Conservation (phyloP, 805 yeast genomes). For the Naumovozyma baii region DNA sequence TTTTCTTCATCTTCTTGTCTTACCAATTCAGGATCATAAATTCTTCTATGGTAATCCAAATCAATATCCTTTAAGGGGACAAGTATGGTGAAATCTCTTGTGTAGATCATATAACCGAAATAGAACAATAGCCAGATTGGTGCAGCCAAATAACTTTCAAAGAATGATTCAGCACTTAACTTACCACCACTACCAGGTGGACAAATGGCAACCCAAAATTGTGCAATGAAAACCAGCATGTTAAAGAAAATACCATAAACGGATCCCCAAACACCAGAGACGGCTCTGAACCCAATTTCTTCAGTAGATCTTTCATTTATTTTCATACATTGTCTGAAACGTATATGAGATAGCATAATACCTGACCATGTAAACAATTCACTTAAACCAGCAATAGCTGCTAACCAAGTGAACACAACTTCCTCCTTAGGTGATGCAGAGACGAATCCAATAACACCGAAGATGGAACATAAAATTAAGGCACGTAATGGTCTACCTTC, state of each 20-base stretch:
- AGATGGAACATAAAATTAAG: conserved; percentile 38
- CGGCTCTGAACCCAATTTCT: conserved; percentile 44
- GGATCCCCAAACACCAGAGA: conserved; percentile 42
- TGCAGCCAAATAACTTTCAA: conserved; percentile 45
- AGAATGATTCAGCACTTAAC: conserved; percentile 36
- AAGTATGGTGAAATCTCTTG: conserved; percentile 29
- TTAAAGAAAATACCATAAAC: conserved; percentile 42
- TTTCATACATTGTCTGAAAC: conserved; percentile 47
- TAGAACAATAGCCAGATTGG: conserved; percentile 38
- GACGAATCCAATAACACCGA: conserved; percentile 53
- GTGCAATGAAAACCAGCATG: conserved; percentile 42
- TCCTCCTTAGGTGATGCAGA: conserved; percentile 46
- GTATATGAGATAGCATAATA: conserved; percentile 42
- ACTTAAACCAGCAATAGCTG: conserved; percentile 49
- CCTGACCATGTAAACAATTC: conserved; percentile 53
- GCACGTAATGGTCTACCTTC: conserved; percentile 53
- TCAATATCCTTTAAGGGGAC: conserved; percentile 34
- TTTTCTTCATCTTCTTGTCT: conserved; percentile 36
- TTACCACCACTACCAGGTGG: conserved; percentile 38
- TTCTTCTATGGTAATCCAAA: conserved; percentile 36
- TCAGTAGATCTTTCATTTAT: conserved; percentile 38
- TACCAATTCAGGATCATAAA: conserved; percentile 32
- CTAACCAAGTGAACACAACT: conserved; percentile 50
- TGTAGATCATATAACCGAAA: conserved; percentile 41
- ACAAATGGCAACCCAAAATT: conserved; percentile 55